phyloP scores from a whole-genome alignment of 1,284 basidiomycete genomes.

The Microbotryum violaceum region DNA sequence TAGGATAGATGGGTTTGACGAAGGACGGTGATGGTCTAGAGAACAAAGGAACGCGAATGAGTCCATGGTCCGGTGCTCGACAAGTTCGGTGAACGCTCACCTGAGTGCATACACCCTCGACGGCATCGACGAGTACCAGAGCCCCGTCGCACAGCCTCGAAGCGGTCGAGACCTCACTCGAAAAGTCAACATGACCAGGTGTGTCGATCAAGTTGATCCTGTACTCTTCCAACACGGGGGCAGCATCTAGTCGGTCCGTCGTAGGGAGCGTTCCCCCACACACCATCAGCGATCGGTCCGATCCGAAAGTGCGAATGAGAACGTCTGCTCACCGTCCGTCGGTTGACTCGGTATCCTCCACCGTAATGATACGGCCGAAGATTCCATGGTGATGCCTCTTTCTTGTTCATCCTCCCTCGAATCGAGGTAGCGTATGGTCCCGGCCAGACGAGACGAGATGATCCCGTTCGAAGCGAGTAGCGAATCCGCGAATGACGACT shows the following conservation, averaged over 20 bases:
- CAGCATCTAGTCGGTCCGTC: constrained; percentile 41
- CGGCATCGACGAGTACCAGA: constrained; percentile 91
- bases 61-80: background rate
- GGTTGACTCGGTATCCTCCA: constrained; percentile 23
- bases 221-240: constrained; percentile 55
- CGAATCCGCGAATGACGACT: constrained; percentile 73
- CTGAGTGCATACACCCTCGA: constrained; percentile 98
- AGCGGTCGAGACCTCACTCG: constrained; percentile 90
- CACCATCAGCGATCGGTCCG: background rate
- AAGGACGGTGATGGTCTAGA: constrained; percentile 85
- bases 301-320: background rate
- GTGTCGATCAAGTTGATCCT: constrained; percentile 95
- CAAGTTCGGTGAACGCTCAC: constrained; percentile 45
- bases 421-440: constrained; percentile 92
- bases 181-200: constrained; percentile 98
- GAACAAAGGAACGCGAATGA: background rate
- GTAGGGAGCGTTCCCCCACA: background rate
- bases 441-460: constrained; percentile 88
- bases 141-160: constrained; percentile 91
- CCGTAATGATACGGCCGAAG: constrained; percentile 58
- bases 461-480: constrained; percentile 96
- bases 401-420: constrained; percentile 96
- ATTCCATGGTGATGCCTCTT: constrained; percentile 98
- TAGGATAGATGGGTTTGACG: constrained; percentile 90
- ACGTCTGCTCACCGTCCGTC: background rate